These are phyloP conservation scores for Scleroderma bovista DNA, from an alignment of 768 basidiomycete species.

Conservation along the genomic window DNA sequence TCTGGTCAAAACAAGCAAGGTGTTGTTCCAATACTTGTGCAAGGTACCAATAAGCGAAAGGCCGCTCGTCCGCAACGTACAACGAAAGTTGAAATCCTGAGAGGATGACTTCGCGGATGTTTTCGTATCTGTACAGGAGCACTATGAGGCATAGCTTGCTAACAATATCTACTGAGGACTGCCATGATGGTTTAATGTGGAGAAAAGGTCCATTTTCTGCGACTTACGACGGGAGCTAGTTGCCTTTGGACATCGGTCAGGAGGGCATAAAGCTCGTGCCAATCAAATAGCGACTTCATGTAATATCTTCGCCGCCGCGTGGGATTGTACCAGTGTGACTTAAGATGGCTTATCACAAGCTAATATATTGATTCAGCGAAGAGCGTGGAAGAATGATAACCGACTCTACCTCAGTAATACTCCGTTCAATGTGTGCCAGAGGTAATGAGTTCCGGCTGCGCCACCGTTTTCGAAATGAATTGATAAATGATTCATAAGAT, in stretches of 20 bases:
- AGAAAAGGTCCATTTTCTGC: neutral
- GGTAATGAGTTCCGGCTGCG: constrained; percentile 30
- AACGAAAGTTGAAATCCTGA: constrained; percentile 77
- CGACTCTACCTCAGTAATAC: constrained; percentile 30
- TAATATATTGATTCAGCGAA: constrained; percentile 21
- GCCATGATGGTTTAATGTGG: neutral
- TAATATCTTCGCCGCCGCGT: constrained; percentile 60
- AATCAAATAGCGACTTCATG: constrained; percentile 56
- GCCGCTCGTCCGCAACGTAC: constrained; percentile 59
- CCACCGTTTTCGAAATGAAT: constrained; percentile 37
- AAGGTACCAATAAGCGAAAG: constrained; percentile 75
- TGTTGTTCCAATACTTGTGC: constrained; percentile 53
- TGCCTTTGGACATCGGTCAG: constrained; percentile 23
- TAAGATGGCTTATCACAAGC: constrained; percentile 55
- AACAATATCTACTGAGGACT: constrained; percentile 27
- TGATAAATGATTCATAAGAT: constrained; percentile 42
- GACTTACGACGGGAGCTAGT: constrained; percentile 16
- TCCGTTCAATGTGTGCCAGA: constrained; percentile 36
- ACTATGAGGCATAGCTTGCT: constrained; percentile 27
- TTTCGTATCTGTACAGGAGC: constrained; percentile 52
- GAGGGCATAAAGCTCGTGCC: constrained; percentile 59
- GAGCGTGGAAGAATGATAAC: neutral
- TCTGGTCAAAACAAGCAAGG: constrained; percentile 45
- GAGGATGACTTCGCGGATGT: constrained; percentile 61
- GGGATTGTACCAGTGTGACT: constrained; percentile 63